A percentile compares a stretch with the other conserved stretches of the same genome.
Evolutionary conservation across 441 rosid species (phyloP).

Genomic region (Syzygium syzygioides): DNA sequence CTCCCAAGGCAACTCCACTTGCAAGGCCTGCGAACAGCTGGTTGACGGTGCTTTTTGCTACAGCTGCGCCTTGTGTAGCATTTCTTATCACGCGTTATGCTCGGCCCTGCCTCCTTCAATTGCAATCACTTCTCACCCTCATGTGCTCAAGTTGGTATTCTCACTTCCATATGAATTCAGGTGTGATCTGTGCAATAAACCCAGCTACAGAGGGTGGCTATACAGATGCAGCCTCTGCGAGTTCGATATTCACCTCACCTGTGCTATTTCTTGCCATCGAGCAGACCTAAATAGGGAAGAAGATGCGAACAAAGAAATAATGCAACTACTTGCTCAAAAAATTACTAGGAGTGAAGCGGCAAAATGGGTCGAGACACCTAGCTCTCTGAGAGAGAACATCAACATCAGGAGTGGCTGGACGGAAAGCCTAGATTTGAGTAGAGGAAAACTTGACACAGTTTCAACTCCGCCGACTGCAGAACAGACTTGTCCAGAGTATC

Average conservation of each 20-base stretch:
- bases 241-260: slow-evolving; percentile 40
- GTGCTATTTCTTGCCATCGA: slow-evolving; percentile 28
- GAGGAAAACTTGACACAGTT: neutral
- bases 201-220: slow-evolving; percentile 37
- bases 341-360: slow-evolving; percentile 2
- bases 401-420: neutral
- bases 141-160: slow-evolving; percentile 37
- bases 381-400: slow-evolving; percentile 6
- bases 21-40: slow-evolving; percentile 32
- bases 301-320: slow-evolving; percentile 21
- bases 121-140: slow-evolving; percentile 31
- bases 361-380: slow-evolving; percentile 19
- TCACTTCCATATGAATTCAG: slow-evolving; percentile 35
- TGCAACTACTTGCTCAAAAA: slow-evolving; percentile 21
- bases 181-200: slow-evolving; percentile 39
- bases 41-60: slow-evolving; percentile 36
- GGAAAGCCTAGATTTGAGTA: neutral
- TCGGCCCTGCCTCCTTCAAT: slow-evolving; percentile 30
- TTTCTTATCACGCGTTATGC: slow-evolving; percentile 38
- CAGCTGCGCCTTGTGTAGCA: slow-evolving; percentile 20
- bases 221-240: slow-evolving; percentile 47
- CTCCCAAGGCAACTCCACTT: slow-evolving; percentile 4
- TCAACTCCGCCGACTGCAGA: neutral
- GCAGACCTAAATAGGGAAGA: slow-evolving; percentile 6
- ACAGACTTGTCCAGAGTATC: neutral